phyloP scores from a whole-genome alignment of 2,329 filamentous ascomycete genomes.

The Arthrinium phaeospermum region DNA sequence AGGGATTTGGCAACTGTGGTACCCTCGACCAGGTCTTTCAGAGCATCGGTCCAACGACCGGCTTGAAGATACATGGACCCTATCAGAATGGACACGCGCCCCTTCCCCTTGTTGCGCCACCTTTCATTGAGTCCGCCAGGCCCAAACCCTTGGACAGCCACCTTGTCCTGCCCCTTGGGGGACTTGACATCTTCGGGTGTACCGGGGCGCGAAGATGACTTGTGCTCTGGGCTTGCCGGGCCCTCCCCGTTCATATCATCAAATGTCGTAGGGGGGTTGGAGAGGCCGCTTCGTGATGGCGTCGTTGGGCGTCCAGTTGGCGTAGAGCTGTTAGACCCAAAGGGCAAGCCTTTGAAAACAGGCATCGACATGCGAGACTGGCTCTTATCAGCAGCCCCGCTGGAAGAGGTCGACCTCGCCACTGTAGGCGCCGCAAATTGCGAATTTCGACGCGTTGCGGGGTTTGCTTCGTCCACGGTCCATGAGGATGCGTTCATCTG shows the following conservation, averaged over 20 bases:
- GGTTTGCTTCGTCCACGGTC: constrained; percentile 48
- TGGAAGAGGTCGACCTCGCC: constrained; percentile 60
- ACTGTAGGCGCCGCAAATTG: constrained; percentile 54
- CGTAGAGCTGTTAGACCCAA: constrained; percentile 51
- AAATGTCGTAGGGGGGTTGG: constrained; percentile 55
- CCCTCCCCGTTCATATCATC: constrained; percentile 51
- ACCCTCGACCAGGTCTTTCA: constrained; percentile 82
- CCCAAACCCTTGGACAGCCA: constrained; percentile 74
- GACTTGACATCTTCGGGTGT: constrained; percentile 54
- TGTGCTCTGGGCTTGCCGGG: constrained; percentile 49
- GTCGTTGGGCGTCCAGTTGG: constrained; percentile 55
- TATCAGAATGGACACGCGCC: constrained; percentile 78
- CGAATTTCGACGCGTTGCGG: constrained; percentile 57
- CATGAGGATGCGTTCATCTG: constrained; percentile 50
- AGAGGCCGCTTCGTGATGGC: constrained; percentile 53
- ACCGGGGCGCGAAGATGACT: constrained; percentile 42
- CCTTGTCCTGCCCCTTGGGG: constrained; percentile 62
- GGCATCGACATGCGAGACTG: constrained; percentile 84
- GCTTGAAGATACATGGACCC: constrained; percentile 88
- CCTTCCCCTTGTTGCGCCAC: constrained; percentile 80
- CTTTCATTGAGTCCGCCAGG: constrained; percentile 75
- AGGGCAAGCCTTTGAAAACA: constrained; percentile 53
- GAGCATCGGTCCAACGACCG: constrained; percentile 86
- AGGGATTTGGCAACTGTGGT: constrained; percentile 77
- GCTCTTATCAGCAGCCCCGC: constrained; percentile 61